Percentiles rank a stretch among this genome's conserved stretches.
Conservation (phyloP, 331 rosid genomes). For the Acacia pycnantha region DNA sequence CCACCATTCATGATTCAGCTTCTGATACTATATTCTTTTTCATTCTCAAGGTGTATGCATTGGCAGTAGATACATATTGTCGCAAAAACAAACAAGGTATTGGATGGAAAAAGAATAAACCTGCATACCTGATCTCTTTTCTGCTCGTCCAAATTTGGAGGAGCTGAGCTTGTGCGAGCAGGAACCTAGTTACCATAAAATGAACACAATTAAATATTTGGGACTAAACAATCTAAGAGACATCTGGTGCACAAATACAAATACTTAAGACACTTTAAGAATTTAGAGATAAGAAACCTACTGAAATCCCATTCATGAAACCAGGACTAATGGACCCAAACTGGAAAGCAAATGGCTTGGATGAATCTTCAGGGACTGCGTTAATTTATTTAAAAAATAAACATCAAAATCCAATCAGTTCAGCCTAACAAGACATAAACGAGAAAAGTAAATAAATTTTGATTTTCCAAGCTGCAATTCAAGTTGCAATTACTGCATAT, state of each 20-base stretch:
- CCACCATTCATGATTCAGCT: neutral
- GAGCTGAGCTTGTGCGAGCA: constrained; percentile 98
- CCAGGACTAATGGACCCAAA: constrained; percentile 92
- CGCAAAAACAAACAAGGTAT: neutral
- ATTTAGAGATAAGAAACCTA: constrained; percentile 30
- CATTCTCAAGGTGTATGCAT: neutral
- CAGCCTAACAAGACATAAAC: constrained; percentile 9
- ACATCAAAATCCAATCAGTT: constrained; percentile 12
- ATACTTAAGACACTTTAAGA: constrained; percentile 14
- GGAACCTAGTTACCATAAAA: constrained; percentile 67
- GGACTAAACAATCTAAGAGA: neutral
- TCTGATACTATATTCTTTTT: neutral
- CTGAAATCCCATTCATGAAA: constrained; percentile 75
- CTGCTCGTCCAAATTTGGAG: constrained; percentile 98
- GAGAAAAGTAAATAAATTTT: neutral
- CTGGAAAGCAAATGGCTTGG: constrained; percentile 65
- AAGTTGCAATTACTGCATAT: neutral
- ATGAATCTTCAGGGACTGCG: constrained; percentile 57
- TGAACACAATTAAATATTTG: constrained; percentile 12
- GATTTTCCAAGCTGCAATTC: constrained; percentile 1
- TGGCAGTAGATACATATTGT: constrained; percentile 5
- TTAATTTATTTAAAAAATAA: neutral
- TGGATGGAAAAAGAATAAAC: neutral
- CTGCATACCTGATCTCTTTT: constrained; percentile 77
- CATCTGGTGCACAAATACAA: neutral